Evolutionary conservation across 169 alveolate genomes (phyloP).

Genomic region (Plasmodium cynomolgi): DNA sequence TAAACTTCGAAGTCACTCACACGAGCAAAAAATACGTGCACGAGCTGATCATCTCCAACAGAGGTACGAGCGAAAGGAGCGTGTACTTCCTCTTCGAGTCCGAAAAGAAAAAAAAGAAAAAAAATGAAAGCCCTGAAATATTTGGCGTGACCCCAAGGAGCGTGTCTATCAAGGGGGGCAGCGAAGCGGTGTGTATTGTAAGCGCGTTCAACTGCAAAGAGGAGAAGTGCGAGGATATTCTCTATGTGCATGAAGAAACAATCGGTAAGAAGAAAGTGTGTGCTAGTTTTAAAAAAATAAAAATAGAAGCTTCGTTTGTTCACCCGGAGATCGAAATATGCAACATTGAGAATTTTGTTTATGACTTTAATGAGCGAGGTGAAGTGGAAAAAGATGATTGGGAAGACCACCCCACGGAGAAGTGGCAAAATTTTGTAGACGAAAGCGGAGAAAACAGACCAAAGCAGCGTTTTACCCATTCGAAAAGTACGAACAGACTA

Average conservation of each 20-base stretch:
- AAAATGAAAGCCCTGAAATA: constrained; percentile 19
- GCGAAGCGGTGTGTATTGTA: constrained; percentile 42
- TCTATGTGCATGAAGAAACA: constrained; percentile 44
- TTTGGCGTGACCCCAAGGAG: constrained; percentile 49
- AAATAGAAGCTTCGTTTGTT: constrained; percentile 44
- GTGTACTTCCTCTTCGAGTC: constrained; percentile 46
- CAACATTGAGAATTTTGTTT: constrained; percentile 19
- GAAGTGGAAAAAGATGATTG: background rate
- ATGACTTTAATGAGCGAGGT: constrained; percentile 18
- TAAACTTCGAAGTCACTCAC: constrained; percentile 20
- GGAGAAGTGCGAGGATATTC: constrained; percentile 57
- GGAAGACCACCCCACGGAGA: background rate
- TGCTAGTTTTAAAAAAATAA: constrained; percentile 43
- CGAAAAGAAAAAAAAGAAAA: constrained; percentile 42
- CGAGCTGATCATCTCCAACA: constrained; percentile 50
- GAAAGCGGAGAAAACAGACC: background rate
- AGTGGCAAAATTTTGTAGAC: background rate
- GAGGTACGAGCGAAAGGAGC: constrained; percentile 45
- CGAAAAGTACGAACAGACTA: constrained; percentile 15
- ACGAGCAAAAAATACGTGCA: constrained; percentile 48
- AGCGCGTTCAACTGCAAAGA: constrained; percentile 39
- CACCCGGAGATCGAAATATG: constrained; percentile 61
- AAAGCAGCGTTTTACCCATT: background rate
- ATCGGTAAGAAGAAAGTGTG: constrained; percentile 28
- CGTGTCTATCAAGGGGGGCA: constrained; percentile 34